Percentiles rank a stretch among this genome's conserved stretches.
These are phyloP conservation scores for Acanthamoeba healyi DNA, from an alignment of 208 protist species.

Conservation along the genomic window DNA sequence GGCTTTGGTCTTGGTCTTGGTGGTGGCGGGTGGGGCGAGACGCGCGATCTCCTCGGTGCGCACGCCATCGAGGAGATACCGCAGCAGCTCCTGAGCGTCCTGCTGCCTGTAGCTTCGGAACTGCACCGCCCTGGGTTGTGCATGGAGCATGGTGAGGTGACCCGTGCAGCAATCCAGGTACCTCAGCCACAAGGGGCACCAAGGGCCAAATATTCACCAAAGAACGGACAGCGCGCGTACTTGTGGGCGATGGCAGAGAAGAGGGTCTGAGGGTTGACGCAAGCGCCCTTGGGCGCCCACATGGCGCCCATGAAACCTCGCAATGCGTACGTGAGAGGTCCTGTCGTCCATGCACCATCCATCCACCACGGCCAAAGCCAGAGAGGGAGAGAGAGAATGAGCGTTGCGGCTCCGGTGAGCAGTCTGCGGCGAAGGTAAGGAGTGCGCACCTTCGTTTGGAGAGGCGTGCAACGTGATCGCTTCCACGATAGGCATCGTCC, in stretches of 20 bases:
- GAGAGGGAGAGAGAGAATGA: neutral
- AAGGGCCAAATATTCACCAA: neutral
- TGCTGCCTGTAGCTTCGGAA: slow-evolving; percentile 82
- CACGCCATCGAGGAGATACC: slow-evolving; percentile 81
- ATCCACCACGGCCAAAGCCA: neutral
- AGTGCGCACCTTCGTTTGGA: neutral
- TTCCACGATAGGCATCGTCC: neutral
- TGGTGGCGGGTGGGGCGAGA: neutral
- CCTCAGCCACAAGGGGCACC: neutral
- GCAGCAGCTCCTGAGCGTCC: slow-evolving; percentile 80
- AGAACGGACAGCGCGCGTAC: neutral
- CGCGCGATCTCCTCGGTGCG: slow-evolving; percentile 75
- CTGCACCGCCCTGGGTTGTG: slow-evolving; percentile 50
- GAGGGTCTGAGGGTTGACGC: slow-evolving; percentile 68
- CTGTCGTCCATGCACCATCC: neutral
- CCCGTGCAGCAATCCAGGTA: neutral
- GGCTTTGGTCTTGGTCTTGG: neutral
- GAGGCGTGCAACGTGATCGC: neutral
- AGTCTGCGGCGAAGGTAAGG: too few species aligned
- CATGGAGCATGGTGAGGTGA: too few species aligned
- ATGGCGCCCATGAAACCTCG: slow-evolving; percentile 25
- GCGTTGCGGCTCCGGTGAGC: too few species aligned
- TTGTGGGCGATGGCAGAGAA: slow-evolving; percentile 36
- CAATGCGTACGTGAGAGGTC: neutral
- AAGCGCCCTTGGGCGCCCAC: neutral